Evolutionary conservation across 768 basidiomycete genomes (phyloP).

Genomic region (Amanita pallidorosea): DNA sequence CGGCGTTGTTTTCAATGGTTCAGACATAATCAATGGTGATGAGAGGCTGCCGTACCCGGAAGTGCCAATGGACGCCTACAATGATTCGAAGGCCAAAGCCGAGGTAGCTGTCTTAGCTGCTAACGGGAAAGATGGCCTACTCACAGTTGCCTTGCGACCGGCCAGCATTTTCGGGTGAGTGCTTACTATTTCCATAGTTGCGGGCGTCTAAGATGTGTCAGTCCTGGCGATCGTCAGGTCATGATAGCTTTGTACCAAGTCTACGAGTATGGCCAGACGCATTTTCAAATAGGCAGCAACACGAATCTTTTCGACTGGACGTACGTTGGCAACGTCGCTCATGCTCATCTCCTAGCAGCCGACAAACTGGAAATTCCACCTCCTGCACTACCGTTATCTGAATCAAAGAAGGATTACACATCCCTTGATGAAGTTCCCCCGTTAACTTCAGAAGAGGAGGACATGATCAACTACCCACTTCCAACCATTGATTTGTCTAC

Average conservation of each 20-base stretch:
- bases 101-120: conserved; percentile 77
- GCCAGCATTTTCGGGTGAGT: conserved; percentile 92
- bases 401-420: conserved; percentile 23
- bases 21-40: conserved; percentile 74
- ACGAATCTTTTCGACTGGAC: conserved; percentile 94
- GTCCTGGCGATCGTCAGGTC: conserved; percentile 86
- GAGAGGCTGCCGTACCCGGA: conserved; percentile 73
- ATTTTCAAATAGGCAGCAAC: conserved; percentile 91
- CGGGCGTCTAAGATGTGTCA: conserved; percentile 17
- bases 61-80: conserved; percentile 81
- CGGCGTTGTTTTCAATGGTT: conserved; percentile 81
- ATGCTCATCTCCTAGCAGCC: conserved; percentile 88
- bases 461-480: conserved; percentile 39
- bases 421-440: conserved; percentile 27
- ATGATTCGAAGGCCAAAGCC: conserved; percentile 85
- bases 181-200: background rate
- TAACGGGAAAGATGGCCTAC: conserved; percentile 73
- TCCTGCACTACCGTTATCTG: conserved; percentile 28
- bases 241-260: conserved; percentile 73
- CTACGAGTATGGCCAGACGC: conserved; percentile 72
- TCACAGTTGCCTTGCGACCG: conserved; percentile 86
- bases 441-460: conserved; percentile 29
- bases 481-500: conserved; percentile 55
- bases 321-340: conserved; percentile 91
- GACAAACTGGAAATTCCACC: conserved; percentile 64